Evolutionary conservation across 441 rosid genomes (phyloP).

Genomic region (Pelargonium citronellum): DNA sequence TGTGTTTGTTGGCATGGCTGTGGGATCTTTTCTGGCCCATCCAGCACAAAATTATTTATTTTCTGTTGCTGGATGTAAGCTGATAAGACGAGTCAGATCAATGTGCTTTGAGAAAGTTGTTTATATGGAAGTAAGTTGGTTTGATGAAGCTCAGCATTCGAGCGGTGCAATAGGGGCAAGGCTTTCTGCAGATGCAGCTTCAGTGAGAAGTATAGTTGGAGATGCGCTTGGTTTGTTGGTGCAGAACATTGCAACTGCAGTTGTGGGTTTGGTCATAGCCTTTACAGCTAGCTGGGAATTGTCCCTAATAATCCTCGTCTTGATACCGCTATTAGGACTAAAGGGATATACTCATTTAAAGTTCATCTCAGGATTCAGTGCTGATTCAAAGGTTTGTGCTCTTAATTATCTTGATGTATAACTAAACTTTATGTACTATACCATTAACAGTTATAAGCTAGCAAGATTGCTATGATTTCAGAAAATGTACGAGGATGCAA

Average conservation of each 20-base stretch:
- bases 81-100: constrained; percentile 51
- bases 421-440: not conserved
- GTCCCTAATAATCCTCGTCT: constrained; percentile 39
- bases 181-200: constrained; percentile 58
- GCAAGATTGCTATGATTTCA: constrained; percentile 22
- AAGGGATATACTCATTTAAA: constrained; percentile 47
- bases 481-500: constrained; percentile 83
- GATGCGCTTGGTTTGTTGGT: constrained; percentile 51
- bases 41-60: constrained; percentile 52
- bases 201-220: constrained; percentile 50
- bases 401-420: not conserved
- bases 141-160: constrained; percentile 61
- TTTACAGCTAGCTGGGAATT: constrained; percentile 56
- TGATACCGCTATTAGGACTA: constrained; percentile 40
- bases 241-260: constrained; percentile 45
- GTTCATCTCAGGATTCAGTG: constrained; percentile 55
- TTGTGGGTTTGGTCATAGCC: constrained; percentile 52
- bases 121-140: constrained; percentile 75
- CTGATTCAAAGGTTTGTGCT: constrained; percentile 50
- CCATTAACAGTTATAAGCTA: not conserved
- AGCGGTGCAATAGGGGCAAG: constrained; percentile 71
- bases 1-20: constrained; percentile 36
- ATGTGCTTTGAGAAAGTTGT: constrained; percentile 78
- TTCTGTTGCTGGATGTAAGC: constrained; percentile 51
- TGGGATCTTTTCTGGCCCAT: constrained; percentile 20